A percentile compares a stretch with the other conserved stretches of the same genome.
These are phyloP conservation scores for Platismatia glauca DNA, from an alignment of 495 filamentous ascomycete species.

Conservation along the genomic window DNA sequence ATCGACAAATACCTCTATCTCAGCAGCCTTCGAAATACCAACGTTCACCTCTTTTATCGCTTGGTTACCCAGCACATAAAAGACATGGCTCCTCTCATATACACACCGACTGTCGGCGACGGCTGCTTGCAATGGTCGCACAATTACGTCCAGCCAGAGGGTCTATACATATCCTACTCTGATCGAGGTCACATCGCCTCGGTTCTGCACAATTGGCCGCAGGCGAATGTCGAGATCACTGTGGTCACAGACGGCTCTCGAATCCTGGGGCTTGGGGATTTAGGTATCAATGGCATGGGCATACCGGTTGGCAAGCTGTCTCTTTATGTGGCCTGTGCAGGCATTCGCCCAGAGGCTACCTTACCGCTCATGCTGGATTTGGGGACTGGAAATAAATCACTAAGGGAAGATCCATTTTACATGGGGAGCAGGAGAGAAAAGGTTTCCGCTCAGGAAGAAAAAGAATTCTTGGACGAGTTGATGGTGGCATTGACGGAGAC, in stretches of 20 bases:
- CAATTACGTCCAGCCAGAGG: conserved; percentile 91
- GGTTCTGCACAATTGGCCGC: conserved; percentile 85
- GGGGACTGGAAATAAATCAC: conserved; percentile 81
- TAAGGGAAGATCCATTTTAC: conserved; percentile 88
- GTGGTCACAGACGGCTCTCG: conserved; percentile 95
- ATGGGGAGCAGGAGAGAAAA: conserved; percentile 81
- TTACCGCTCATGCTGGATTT: conserved; percentile 87
- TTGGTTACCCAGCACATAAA: conserved; percentile 83
- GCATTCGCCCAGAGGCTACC: conserved; percentile 86
- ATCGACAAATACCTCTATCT: conserved; percentile 97
- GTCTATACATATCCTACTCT: conserved; percentile 84
- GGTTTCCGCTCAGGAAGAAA: conserved; percentile 68
- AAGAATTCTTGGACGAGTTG: conserved; percentile 93
- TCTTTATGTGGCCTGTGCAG: conserved; percentile 91
- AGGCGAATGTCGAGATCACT: conserved; percentile 82
- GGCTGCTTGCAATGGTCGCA: conserved; percentile 93
- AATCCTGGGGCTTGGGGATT: conserved; percentile 90
- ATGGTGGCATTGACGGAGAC: conserved; percentile 85
- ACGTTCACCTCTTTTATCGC: conserved; percentile 91
- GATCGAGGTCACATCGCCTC: conserved; percentile 75
- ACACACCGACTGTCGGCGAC: conserved; percentile 95
- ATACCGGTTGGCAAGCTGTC: conserved; percentile 95
- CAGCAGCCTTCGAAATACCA: conserved; percentile 75
- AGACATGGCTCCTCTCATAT: conserved; percentile 88
- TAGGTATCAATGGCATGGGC: conserved; percentile 95